phyloP scores from a whole-genome alignment of 148 eudicot genomes.

The Heliamphora exappendiculata region DNA sequence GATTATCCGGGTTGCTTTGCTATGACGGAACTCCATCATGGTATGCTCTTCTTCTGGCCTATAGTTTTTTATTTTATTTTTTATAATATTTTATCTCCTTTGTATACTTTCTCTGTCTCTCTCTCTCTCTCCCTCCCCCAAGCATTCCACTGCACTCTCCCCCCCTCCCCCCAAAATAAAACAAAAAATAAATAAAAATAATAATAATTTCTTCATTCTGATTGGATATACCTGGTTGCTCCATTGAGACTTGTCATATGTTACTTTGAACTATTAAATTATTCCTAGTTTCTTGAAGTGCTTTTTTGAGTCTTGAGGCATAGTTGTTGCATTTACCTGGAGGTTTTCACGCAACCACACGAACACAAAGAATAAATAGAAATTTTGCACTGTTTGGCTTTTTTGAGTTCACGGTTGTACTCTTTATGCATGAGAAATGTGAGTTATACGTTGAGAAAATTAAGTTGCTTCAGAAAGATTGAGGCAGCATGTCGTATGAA shows the following conservation, averaged over 20 bases:
- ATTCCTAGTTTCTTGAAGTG: background rate
- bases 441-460: background rate
- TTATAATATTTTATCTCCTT: background rate
- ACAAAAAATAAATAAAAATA: too few species aligned
- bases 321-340: background rate
- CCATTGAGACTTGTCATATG: background rate
- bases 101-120: background rate
- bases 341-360: background rate
- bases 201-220: too few species aligned
- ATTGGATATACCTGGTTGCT: background rate
- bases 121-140: background rate
- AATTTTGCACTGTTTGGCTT: background rate
- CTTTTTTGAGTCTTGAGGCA: background rate
- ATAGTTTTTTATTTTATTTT: background rate
- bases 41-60: slow-evolving; percentile 25
- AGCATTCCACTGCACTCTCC: background rate
- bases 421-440: background rate
- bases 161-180: background rate
- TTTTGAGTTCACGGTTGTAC: background rate
- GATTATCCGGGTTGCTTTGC: slow-evolving; percentile 93
- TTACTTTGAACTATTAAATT: background rate
- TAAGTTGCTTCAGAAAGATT: background rate
- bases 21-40: slow-evolving; percentile 96
- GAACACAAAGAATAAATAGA: background rate
- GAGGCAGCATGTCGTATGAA: background rate